A percentile compares a stretch with the other conserved stretches of the same genome.
Evolutionary conservation across 2,329 filamentous ascomycete genomes (phyloP).

Genomic region (Metarhizium guizhouense): DNA sequence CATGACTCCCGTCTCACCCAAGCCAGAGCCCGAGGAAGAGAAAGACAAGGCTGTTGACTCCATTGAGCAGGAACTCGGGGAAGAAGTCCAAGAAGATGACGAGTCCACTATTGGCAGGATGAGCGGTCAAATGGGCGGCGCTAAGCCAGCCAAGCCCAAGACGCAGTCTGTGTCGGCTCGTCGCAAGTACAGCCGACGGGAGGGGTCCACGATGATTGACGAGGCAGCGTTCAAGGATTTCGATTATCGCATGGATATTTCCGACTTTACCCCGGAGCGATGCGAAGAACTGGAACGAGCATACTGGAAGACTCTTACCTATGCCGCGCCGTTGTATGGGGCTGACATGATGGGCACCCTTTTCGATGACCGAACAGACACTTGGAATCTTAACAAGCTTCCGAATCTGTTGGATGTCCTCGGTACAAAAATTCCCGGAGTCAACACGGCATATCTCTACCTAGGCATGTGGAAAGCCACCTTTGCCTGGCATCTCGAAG

Average conservation of each 20-base stretch:
- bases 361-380: conserved; percentile 75
- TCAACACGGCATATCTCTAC: conserved; percentile 97
- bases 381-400: conserved; percentile 92
- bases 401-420: conserved; percentile 90
- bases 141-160: conserved; percentile 45
- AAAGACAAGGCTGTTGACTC: conserved; percentile 34
- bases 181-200: conserved; percentile 75
- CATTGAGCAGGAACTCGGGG: conserved; percentile 38
- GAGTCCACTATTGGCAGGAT: conserved; percentile 26
- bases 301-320: conserved; percentile 97
- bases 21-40: conserved; percentile 24
- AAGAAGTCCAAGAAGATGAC: conserved; percentile 34
- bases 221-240: conserved; percentile 87
- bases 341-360: conserved; percentile 94
- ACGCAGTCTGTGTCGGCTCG: conserved; percentile 75
- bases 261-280: conserved; percentile 82
- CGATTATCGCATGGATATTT: conserved; percentile 79
- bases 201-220: conserved; percentile 70
- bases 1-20: conserved; percentile 51
- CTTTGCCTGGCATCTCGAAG: conserved; percentile 97
- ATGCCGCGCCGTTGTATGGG: conserved; percentile 88
- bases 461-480: conserved; percentile 99
- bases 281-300: conserved; percentile 90
- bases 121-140: conserved; percentile 37
- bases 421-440: conserved; percentile 90